Base-by-base conservation (phyloP, 345 rosid species). In the Eucalyptus decipiens region DNA sequence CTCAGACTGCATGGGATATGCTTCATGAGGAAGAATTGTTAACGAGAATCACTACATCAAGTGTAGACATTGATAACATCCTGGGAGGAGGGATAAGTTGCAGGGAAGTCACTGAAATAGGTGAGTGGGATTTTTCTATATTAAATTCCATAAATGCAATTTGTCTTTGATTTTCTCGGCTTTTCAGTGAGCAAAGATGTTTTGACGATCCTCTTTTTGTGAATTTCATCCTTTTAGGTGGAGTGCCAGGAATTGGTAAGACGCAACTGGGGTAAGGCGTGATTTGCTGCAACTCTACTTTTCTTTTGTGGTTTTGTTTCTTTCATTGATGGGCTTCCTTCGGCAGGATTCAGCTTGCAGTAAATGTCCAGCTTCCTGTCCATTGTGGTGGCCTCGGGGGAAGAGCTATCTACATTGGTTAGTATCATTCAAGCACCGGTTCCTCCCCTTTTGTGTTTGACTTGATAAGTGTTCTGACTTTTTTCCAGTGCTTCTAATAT, bases 171-270 rank as follows among this genome's bases (percentile, higher is more conserved):
- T 15, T 76, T 76, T 76, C 60, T 86, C 1, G 1, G 87, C 87
- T 18, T 49, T 86, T 48, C 56, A 47, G 62, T 32, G 28, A 45
- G 8, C 43, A 48, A 50, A 50, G 54, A 48, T 86, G 43, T 86
- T 32, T 19, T 18, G 42, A 48, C 10, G 60, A 50, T 86, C 9
- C 87, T 50, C 9, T 86, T 86, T 47, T 21, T 37, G 16, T 86
- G 60, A 49, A 18, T 87, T 54, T 86, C 86, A 42, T 90, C 34
- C 67, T 43, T 89, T 37, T 88, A 95, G 98, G 98, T 90, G 98
- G 97, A 9, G 95, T 95, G 34, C 99, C 99, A 2, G 98, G 99
- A 72, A 97, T 97, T 80, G 98, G 99, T 90, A 97, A 97, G 94
- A 97, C 99, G 50, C 99, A 97, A 92, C 89, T 97, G 86, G 99